Evolutionary conservation across 805 yeast species (phyloP), one percentile per base, ranked within the genome.

Genomic region (Candida vartiovaarae): DNA sequence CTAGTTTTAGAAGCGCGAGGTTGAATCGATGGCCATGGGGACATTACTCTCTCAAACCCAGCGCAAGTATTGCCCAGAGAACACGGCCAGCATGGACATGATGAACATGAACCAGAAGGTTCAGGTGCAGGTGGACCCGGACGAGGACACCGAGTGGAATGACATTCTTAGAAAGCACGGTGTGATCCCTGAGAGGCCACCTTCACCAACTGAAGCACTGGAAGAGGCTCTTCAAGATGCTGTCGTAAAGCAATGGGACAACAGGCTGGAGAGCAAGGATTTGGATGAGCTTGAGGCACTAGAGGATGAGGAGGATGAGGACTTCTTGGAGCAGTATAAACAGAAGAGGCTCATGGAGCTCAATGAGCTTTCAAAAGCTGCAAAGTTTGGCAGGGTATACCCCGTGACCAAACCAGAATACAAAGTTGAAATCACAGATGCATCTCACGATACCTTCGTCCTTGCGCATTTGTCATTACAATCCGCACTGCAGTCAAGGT

Each of bases 141-240:
- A 76, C 49, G 99, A 93, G 64, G 99, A 93, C 62, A 93, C 99
- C 0, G 99, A 93, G 63, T 93, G 99, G 99, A 93, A 93, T 61
- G 99, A 93, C 63, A 89, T 93, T 52, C 72, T 93, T 37, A 72
- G 99, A 51, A 75, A 78, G 3, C 86, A 90, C 49, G 98, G 98
- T 25, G 80, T 93, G 43, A 87, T 93, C 40, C 99, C 99, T 1
- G 89, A 85, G 58, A 81, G 84, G 55, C 88, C 95, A 27, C 89
- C 90, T 25, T 86, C 95, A 23, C 95, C 96, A 8, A 80, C 95
- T 0, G 86, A 75, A 36, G 84, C 87, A 62, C 61, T 93, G 38
- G 98, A 93, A 60, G 90, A 83, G 53, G 95, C 95, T 3, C 63
- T 90, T 37, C 89, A 84, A 29, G 95, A 86, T 42, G 96, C 95